Percentiles rank a stretch among this genome's conserved stretches.
phyloP scores from a whole-genome alignment of 768 basidiomycete genomes.

The Ramaria sp. region DNA sequence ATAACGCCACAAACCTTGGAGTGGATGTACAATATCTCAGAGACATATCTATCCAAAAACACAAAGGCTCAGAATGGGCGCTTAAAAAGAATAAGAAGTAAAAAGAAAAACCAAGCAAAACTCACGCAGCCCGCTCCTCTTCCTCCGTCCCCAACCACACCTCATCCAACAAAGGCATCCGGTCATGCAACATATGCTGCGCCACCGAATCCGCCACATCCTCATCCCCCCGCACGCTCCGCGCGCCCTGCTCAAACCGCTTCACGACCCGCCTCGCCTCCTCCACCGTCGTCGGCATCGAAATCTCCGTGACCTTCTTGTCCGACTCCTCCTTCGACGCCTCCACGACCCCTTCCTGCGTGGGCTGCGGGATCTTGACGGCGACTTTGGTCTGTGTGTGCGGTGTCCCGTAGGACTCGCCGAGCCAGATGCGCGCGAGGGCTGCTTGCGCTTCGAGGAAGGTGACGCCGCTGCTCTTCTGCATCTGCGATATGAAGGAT shows the following conservation, averaged over 20 bases:
- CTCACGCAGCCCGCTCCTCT: constrained; percentile 69
- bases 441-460: constrained; percentile 86
- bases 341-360: constrained; percentile 35
- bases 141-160: constrained; percentile 74
- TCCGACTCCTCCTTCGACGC: constrained; percentile 36
- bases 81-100: too few species aligned
- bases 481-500: constrained; percentile 55
- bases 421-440: constrained; percentile 66
- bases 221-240: constrained; percentile 42
- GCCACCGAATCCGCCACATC: constrained; percentile 65
- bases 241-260: constrained; percentile 61
- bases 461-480: constrained; percentile 60
- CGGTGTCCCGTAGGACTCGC: constrained; percentile 27
- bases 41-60: constrained; percentile 53
- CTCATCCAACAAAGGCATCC: constrained; percentile 57
- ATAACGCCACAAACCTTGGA: constrained; percentile 33
- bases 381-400: constrained; percentile 40
- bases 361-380: constrained; percentile 44
- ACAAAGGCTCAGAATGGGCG: too few species aligned
- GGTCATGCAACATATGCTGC: constrained; percentile 67
- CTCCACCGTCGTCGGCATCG: constrained; percentile 50
- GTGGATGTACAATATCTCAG: constrained; percentile 77
- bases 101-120: too few species aligned
- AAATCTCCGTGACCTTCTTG: constrained; percentile 47
- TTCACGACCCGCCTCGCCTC: constrained; percentile 60